Evolutionary conservation across 768 basidiomycete species (phyloP).

Genomic region (Auricularia cornea): DNA sequence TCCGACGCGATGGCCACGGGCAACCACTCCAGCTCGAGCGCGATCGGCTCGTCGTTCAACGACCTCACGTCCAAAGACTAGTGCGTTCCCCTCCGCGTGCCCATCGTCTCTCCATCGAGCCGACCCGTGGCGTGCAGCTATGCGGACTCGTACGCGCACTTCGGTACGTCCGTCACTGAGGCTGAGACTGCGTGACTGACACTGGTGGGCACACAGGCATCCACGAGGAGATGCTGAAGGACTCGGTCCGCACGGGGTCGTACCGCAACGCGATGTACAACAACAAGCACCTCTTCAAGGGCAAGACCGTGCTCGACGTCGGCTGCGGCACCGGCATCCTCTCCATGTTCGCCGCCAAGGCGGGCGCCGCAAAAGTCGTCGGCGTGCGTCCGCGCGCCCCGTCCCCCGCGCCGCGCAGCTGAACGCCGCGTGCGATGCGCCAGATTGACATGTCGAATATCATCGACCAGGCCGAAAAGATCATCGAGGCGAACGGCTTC

Average conservation of each 20-base stretch:
- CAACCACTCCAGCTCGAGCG: not conserved
- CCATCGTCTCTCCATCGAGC: not conserved
- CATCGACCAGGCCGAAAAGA: slow-evolving; percentile 97
- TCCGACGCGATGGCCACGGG: not conserved
- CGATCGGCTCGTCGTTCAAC: not conserved
- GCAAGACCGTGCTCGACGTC: slow-evolving; percentile 94
- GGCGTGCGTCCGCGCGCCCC: slow-evolving; percentile 48
- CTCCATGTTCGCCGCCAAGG: slow-evolving; percentile 96
- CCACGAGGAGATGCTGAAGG: slow-evolving; percentile 99
- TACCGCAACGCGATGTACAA: slow-evolving; percentile 93
- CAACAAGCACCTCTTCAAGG: slow-evolving; percentile 93
- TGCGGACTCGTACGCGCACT: slow-evolving; percentile 94
- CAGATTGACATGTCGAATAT: slow-evolving; percentile 99
- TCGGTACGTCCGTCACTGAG: slow-evolving; percentile 49
- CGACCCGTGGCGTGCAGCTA: slow-evolving; percentile 43
- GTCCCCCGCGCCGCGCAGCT: not conserved
- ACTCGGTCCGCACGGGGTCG: slow-evolving; percentile 86
- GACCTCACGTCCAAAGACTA: slow-evolving; percentile 1
- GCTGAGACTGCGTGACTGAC: not conserved
- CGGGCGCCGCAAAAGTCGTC: slow-evolving; percentile 88
- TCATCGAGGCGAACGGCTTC: slow-evolving; percentile 94
- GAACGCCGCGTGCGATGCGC: not conserved
- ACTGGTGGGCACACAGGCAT: slow-evolving; percentile 51
- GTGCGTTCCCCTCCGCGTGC: not conserved
- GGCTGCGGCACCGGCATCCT: slow-evolving; percentile 98